phyloP scores from a whole-genome alignment of 805 yeast species.

The Nakazawaea populi region DNA sequence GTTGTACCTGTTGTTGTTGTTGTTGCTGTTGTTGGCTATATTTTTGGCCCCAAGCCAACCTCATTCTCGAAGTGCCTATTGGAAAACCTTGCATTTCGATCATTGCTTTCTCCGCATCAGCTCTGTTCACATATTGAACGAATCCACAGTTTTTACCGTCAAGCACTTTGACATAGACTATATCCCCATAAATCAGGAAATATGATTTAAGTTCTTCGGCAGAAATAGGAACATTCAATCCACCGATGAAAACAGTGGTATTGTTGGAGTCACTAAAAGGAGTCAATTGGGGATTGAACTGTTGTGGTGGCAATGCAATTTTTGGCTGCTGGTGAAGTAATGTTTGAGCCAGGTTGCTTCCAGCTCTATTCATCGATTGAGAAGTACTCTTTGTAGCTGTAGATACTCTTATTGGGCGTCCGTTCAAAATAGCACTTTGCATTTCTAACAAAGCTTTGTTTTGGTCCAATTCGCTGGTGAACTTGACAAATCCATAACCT shows the following conservation, averaged over 20 bases:
- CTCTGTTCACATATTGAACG: conserved; percentile 72
- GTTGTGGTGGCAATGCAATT: conserved; percentile 20
- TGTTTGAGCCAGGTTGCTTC: conserved; percentile 13
- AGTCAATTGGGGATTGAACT: conserved; percentile 40
- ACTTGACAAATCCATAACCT: conserved; percentile 90
- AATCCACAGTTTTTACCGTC: conserved; percentile 78
- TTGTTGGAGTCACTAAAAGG: conserved; percentile 71
- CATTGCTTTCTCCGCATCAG: conserved; percentile 82
- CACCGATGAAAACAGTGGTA: conserved; percentile 78
- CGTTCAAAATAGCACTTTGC: conserved; percentile 72
- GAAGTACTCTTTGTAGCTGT: conserved; percentile 41
- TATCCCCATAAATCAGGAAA: conserved; percentile 66
- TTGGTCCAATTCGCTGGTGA: conserved; percentile 58
- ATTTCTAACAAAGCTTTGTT: conserved; percentile 69
- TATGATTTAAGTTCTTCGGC: conserved; percentile 56
- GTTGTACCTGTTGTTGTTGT: conserved; percentile 14
- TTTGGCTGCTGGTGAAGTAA: conserved; percentile 11
- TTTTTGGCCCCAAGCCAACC: conserved; percentile 79
- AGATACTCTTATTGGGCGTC: conserved; percentile 73
- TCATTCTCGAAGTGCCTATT: conserved; percentile 74
- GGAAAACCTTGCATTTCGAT: conserved; percentile 86
- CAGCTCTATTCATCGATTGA: conserved; percentile 2
- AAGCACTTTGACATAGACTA: conserved; percentile 75
- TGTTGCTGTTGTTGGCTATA: conserved; percentile 25
- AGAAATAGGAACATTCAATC: conserved; percentile 52